Evolutionary conservation across 306 rosid species (phyloP).

Genomic region (Hippophae gyantsensis): DNA sequence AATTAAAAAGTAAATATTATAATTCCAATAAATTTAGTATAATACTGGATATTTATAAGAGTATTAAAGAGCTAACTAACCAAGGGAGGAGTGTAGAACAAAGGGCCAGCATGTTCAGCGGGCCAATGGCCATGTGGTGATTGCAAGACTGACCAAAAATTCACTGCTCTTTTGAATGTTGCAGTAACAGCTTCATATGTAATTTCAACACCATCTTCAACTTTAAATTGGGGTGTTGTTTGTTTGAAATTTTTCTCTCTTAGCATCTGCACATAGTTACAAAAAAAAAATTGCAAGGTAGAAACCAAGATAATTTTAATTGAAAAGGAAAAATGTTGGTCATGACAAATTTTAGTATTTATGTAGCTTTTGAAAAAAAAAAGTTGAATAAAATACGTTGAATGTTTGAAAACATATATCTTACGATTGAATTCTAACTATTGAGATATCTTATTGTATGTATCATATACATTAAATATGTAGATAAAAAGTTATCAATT

Average conservation of each 20-base stretch:
- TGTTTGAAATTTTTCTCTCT: slow-evolving; percentile 49
- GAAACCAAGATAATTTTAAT: too few relatives aligned
- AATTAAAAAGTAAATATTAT: background rate
- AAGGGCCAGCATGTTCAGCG: slow-evolving; percentile 53
- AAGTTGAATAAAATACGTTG: too few relatives aligned
- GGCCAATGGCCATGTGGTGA: slow-evolving; percentile 85
- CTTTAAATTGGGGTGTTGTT: slow-evolving; percentile 26
- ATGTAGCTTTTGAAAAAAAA: too few relatives aligned
- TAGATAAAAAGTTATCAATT: too few relatives aligned
- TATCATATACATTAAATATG: too few relatives aligned
- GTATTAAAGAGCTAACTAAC: slow-evolving; percentile 16
- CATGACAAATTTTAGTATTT: too few relatives aligned
- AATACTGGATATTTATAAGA: background rate
- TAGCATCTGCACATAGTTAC: slow-evolving; percentile 28
- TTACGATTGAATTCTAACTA: too few relatives aligned
- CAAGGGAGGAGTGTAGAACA: slow-evolving; percentile 55
- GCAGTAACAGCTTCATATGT: slow-evolving; percentile 17
- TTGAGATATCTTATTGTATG: too few relatives aligned
- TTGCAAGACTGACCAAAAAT: slow-evolving; percentile 43
- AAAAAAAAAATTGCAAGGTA: background rate
- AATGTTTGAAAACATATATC: too few relatives aligned
- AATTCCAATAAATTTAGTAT: background rate
- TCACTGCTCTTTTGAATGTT: slow-evolving; percentile 34
- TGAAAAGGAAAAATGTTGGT: too few relatives aligned
- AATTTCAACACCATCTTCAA: slow-evolving; percentile 39